Evolutionary conservation across 75 land plant species (phyloP).

Genomic region (Isoetes taiwanensis): DNA sequence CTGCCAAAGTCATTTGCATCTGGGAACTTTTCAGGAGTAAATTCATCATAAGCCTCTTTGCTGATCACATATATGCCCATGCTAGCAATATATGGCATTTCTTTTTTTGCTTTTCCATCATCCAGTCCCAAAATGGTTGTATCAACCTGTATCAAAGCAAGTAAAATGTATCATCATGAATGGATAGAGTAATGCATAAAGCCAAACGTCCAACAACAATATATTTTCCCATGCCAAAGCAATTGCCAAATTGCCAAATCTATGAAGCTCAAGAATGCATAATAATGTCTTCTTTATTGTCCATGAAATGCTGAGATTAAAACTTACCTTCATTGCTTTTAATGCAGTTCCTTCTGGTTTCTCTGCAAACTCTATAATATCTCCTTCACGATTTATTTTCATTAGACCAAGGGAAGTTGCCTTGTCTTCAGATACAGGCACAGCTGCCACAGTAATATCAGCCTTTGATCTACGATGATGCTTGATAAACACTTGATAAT

Average conservation of each 20-base stretch:
- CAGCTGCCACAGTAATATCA: conserved; percentile 5
- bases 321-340: conserved; percentile 4
- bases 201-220: no score
- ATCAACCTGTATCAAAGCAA: conserved; percentile 58
- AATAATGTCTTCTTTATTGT: no score
- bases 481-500: not conserved
- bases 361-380: conserved; percentile 5
- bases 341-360: not conserved
- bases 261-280: no score
- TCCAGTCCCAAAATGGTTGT: conserved; percentile 63
- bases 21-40: conserved; percentile 16
- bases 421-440: not conserved
- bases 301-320: no score
- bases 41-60: conserved; percentile 41
- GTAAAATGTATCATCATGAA: no score
- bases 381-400: not conserved
- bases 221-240: no score
- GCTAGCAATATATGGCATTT: conserved; percentile 83
- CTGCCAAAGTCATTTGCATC: conserved; percentile 46
- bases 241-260: no score
- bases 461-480: not conserved
- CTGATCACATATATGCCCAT: conserved; percentile 89
- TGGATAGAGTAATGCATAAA: no score
- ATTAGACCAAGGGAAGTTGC: not conserved
- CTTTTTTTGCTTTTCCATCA: conserved; percentile 41